A percentile compares a stretch with the other conserved stretches of the same genome.
Conservation (phyloP, 2,329 filamentous ascomycete species). For the Pyricularia sp. region DNA sequence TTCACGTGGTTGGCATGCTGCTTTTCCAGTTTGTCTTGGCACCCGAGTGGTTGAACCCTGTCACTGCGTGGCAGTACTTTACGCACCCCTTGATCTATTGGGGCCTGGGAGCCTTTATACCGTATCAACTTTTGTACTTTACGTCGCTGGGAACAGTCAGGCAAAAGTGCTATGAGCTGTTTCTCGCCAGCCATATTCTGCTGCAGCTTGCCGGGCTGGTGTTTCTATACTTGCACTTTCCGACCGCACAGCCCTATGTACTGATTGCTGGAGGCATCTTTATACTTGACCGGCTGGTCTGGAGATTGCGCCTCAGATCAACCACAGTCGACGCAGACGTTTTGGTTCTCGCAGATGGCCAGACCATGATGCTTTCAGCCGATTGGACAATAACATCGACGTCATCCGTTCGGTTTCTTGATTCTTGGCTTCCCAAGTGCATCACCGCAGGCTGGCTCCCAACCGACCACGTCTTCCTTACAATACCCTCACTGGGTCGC, state of each 20-base stretch:
- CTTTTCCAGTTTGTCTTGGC: slow-evolving; percentile 39
- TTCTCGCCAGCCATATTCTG: slow-evolving; percentile 43
- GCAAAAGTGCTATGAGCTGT: slow-evolving; percentile 48
- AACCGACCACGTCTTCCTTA: slow-evolving; percentile 51
- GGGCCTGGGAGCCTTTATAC: slow-evolving; percentile 32
- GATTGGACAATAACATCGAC: slow-evolving; percentile 20
- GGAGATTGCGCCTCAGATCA: slow-evolving; percentile 39
- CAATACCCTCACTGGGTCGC: slow-evolving; percentile 38
- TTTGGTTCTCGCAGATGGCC: slow-evolving; percentile 38
- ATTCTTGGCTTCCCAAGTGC: slow-evolving; percentile 15
- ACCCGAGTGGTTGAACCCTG: slow-evolving; percentile 28
- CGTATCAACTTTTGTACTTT: slow-evolving; percentile 49
- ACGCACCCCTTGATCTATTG: slow-evolving; percentile 26
- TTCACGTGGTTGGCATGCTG: slow-evolving; percentile 44
- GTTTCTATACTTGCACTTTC: slow-evolving; percentile 48
- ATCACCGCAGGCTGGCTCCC: slow-evolving; percentile 42
- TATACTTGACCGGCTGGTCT: slow-evolving; percentile 41
- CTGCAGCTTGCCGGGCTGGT: slow-evolving; percentile 41
- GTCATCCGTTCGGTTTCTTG: slow-evolving; percentile 4
- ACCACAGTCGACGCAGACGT: slow-evolving; percentile 34
- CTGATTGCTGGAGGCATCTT: slow-evolving; percentile 40
- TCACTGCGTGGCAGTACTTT: slow-evolving; percentile 33
- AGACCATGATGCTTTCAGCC: slow-evolving; percentile 36
- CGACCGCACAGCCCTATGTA: slow-evolving; percentile 38
- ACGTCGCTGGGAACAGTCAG: slow-evolving; percentile 48